Evolutionary conservation across 202 grass and related monocot genomes (phyloP).

Genomic region (Bolboschoenoplectus hybrid): DNA sequence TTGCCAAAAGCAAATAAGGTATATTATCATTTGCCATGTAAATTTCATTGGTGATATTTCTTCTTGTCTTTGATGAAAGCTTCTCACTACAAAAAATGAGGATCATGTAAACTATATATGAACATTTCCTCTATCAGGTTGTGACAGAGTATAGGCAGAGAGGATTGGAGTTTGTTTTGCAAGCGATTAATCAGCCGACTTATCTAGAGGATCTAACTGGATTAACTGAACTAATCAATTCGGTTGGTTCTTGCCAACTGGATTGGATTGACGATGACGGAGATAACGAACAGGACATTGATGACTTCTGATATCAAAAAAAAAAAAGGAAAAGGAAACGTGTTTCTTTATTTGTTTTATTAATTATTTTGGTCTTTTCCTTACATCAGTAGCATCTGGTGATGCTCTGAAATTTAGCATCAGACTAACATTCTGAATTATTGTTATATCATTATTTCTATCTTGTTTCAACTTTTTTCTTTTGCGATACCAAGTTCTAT

Average conservation of each 20-base stretch:
- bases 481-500: too few relatives aligned
- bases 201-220: conserved; percentile 77
- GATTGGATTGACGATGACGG: conserved; percentile 67
- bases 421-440: not conserved
- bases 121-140: conserved; percentile 63
- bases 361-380: not conserved
- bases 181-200: conserved; percentile 63
- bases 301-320: conserved; percentile 31
- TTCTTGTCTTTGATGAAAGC: not conserved
- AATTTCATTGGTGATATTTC: not conserved
- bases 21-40: not conserved
- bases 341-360: not conserved
- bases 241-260: conserved; percentile 46
- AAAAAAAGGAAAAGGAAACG: not conserved
- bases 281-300: conserved; percentile 41
- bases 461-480: not conserved
- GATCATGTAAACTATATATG: conserved; percentile 25
- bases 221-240: conserved; percentile 56
- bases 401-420: conserved; percentile 7
- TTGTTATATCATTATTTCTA: not conserved
- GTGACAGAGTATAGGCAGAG: conserved; percentile 79
- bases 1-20: not conserved
- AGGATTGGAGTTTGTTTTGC: conserved; percentile 68
- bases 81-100: not conserved
- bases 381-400: not conserved